Base-by-base conservation (phyloP, 805 yeast genomes). In the Lipomyces spencermartinsiae region DNA sequence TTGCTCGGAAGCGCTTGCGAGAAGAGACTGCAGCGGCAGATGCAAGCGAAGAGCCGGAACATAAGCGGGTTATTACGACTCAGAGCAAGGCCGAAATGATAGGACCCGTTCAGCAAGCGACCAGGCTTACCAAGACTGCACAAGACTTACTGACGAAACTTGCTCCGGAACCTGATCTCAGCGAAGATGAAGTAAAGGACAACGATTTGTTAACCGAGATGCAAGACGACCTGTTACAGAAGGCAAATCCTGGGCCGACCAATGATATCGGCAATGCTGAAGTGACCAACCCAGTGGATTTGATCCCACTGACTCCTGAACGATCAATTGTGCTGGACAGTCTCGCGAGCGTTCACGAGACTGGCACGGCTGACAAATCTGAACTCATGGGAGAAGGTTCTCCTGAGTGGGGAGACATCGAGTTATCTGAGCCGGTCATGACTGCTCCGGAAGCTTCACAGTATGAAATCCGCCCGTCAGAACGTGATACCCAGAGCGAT, bases 1-100 rank as follows among this genome's bases (percentile, higher is more conserved):
- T 68, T 33, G 58, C 31, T 4, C 60, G 66, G n/a, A 68, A 65
- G 62, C 54, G 69, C 6, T n/a, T 10, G 6, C 37, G 59, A 33
- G 60, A 35, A 22, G 66, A 43, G 8, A 58, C 7, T 10, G 31
- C 22, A 3, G 49, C 43, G 56, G 22, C 49, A 43, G 49, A 43
- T 43, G 25, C 8, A 43, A 43, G 22, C 49, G n/a, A 43, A 43
- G 49, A 43, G 19, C n/a, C 49, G 16, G 49, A 43, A 19, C 22
- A 9, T 43, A 43, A 43, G 49, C 49, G 49, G 10, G 49, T 43
- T n/a, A n/a, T 43, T n/a, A n/a, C 7, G 22, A 43, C 16, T 8
- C 49, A 43, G 22, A 4, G 49, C 22, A n/a, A 7, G 22, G 10
- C 22, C 19, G 43, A 37, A 37, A 12, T 4, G 12, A 22, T n/a